Conservation (phyloP, 129 eudicot species). For the Centella asiatica region DNA sequence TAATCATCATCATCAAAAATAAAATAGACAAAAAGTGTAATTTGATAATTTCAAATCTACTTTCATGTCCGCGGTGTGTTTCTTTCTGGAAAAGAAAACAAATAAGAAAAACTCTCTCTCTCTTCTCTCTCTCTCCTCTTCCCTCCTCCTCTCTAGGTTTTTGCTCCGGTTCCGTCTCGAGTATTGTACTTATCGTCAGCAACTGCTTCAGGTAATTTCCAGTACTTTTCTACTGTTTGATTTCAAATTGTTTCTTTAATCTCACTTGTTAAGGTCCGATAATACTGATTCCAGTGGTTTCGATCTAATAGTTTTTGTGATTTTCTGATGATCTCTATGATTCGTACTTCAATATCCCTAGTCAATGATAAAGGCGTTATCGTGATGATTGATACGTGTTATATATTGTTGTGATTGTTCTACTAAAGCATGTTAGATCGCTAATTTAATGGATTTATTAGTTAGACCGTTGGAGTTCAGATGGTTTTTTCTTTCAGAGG, state of each 20-base stretch:
- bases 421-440: background rate
- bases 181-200: too few relatives aligned
- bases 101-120: too few relatives aligned
- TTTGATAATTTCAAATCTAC: constrained; percentile 19
- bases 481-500: too few relatives aligned
- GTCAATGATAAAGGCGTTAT: too few relatives aligned
- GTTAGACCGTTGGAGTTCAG: background rate
- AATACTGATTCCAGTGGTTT: too few relatives aligned
- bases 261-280: too few relatives aligned
- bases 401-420: background rate
- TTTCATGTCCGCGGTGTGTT: constrained; percentile 18
- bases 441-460: background rate
- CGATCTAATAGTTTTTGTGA: too few relatives aligned
- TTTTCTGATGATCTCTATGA: too few relatives aligned
- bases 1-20: constrained; percentile 4
- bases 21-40: constrained; percentile 11
- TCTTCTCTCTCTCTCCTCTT: background rate
- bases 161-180: constrained; percentile 58
- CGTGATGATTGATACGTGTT: background rate
- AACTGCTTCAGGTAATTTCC: too few relatives aligned
- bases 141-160: constrained; percentile 70
- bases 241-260: too few relatives aligned
- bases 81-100: constrained; percentile 6
- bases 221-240: too few relatives aligned
- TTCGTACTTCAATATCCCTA: too few relatives aligned